A percentile compares a stretch with the other conserved stretches of the same genome.
Evolutionary conservation across 495 filamentous ascomycete species (phyloP).

Genomic region (Penicillium desertorum): DNA sequence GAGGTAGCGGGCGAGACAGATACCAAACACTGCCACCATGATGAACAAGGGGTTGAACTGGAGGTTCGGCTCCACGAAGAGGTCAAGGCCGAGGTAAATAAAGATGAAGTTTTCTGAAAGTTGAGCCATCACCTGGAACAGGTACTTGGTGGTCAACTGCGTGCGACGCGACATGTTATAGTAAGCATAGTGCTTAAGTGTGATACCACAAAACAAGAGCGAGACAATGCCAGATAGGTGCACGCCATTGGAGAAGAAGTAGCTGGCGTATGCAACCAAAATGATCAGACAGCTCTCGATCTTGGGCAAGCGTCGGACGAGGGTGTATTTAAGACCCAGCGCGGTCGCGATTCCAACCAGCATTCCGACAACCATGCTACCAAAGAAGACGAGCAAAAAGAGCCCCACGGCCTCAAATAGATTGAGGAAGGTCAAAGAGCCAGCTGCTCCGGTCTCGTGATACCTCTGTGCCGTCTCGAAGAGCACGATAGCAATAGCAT

Average conservation of each 20-base stretch:
- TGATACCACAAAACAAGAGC: conserved; percentile 95
- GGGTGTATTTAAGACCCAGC: conserved; percentile 87
- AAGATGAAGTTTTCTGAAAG: conserved; percentile 99
- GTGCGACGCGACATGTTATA: conserved; percentile 99
- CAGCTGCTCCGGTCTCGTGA: conserved; percentile 55
- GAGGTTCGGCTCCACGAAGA: conserved; percentile 87
- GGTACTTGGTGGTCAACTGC: conserved; percentile 95
- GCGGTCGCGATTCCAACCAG: conserved; percentile 83
- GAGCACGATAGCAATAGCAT: conserved; percentile 96
- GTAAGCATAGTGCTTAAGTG: conserved; percentile 97
- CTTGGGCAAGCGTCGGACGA: conserved; percentile 85
- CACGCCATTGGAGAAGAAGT: conserved; percentile 94
- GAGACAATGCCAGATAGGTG: conserved; percentile 97
- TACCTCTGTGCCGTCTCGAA: conserved; percentile 97
- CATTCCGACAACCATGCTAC: conserved; percentile 85
- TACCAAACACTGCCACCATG: conserved; percentile 83
- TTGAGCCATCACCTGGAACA: conserved; percentile 93
- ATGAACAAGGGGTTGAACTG: conserved; percentile 95
- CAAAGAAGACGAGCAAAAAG: conserved; percentile 95
- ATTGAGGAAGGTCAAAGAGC: conserved; percentile 66
- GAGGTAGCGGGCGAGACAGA: conserved; percentile 86
- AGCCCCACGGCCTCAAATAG: conserved; percentile 88
- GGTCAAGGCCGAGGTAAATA: conserved; percentile 91
- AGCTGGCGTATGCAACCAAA: conserved; percentile 90
- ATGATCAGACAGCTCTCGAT: conserved; percentile 96